Base-by-base conservation (phyloP, 176 grass and related monocot species). In the Hordeum vulgare region DNA sequence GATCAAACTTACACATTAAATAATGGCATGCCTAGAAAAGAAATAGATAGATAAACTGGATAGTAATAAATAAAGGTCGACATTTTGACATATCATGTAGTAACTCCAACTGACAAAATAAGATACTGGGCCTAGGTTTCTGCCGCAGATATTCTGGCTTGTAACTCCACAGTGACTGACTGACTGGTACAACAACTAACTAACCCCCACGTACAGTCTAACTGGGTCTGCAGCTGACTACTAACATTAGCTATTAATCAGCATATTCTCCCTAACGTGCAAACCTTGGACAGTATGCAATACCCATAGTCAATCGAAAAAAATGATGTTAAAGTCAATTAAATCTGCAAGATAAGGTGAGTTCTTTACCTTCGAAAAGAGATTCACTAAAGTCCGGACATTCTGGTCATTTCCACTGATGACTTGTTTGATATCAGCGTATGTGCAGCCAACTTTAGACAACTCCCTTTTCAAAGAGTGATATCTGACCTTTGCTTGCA, bases 211-310 rank as follows among this genome's bases (percentile, higher is more conserved):
- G n/a, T n/a, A 39, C 31, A 44, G 53, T 36, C 24, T 6, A 70
- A 41, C 5, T 26, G 3, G 74, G 23, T 31, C 8, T 61, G 27
- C 35, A 71, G 76, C 75, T 61, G 37, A 66, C 20, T 51, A 79
- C 33, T 79, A 39, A 29, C 15, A 59, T 28, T 87, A 74, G 36
- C 68, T 82, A 17, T 77, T 76, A 60, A 77, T 82, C 10, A 87
- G 39, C 8, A 9, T 11, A 29, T 34, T 63, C 41, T 74, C 71
- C 71, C 47, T 29, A 74, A 74, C 28, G 15, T 51, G 71, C 42
- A 81, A 81, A 78, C 51, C 65, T 63, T 29, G 41, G 2, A 67
- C 18, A 24, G 4, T 64, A 73, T 79, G 34, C 12, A 79, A 36
- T 41, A 82, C 56, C 33, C 36, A 74, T 68, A 86, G 64, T 54